A percentile compares a stretch with the other conserved stretches of the same genome.
phyloP scores from a whole-genome alignment of 2,329 filamentous ascomycete genomes.

The Cladophialophora exuberans region DNA sequence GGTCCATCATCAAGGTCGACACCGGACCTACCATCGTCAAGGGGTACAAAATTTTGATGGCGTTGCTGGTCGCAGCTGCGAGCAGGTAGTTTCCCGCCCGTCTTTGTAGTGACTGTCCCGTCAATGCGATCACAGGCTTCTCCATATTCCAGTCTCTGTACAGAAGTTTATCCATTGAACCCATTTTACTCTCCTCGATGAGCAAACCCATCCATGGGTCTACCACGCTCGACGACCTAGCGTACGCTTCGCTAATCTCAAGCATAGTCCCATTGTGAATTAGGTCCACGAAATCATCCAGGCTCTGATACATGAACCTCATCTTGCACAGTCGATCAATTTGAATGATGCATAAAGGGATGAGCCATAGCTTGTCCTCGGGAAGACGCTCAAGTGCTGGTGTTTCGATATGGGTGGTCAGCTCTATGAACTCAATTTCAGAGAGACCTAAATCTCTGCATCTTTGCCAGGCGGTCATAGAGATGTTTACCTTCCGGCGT shows the following conservation, averaged over 20 bases:
- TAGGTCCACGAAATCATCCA: background rate
- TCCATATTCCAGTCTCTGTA: conserved; percentile 5
- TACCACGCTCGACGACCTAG: background rate
- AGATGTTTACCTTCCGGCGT: no score
- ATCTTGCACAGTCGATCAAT: conserved; percentile 4
- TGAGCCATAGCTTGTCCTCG: no score
- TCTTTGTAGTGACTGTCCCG: background rate
- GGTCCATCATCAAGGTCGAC: conserved; percentile 6
- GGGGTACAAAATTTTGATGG: background rate
- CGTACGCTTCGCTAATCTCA: background rate
- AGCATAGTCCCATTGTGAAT: background rate
- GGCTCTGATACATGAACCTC: conserved; percentile 1
- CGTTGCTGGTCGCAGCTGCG: background rate
- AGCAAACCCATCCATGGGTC: background rate
- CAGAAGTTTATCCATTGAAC: background rate
- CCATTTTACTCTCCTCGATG: background rate
- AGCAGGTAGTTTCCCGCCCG: background rate
- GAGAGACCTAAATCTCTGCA: no score
- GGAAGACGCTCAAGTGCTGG: no score
- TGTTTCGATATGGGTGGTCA: no score
- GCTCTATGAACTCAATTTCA: no score
- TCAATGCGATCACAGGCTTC: conserved; percentile 2
- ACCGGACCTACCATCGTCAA: conserved; percentile 1
- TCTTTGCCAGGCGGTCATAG: no score
- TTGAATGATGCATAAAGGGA: background rate